A percentile compares a stretch with the other conserved stretches of the same genome.
These are phyloP conservation scores for Plasmodium fragile DNA, from an alignment of 169 alveolate species.

Conservation along the genomic window DNA sequence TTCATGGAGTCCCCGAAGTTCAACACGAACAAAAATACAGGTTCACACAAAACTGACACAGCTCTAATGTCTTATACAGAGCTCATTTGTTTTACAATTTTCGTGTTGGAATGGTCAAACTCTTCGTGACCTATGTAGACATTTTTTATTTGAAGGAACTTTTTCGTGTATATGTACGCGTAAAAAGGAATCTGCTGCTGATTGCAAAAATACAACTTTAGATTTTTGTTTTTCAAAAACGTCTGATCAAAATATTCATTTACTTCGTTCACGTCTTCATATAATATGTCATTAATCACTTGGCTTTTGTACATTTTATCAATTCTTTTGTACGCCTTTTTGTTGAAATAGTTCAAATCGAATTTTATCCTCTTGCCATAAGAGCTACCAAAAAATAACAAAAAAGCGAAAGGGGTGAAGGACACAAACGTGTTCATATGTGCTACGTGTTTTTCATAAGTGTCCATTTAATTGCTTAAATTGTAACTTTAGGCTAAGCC, in stretches of 20 bases:
- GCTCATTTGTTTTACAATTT: conserved; percentile 30
- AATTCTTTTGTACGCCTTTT: conserved; percentile 64
- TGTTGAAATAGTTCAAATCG: conserved; percentile 55
- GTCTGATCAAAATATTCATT: conserved; percentile 56
- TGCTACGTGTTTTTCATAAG: not conserved
- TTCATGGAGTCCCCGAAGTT: not conserved
- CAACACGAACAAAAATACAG: not conserved
- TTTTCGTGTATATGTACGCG: conserved; percentile 40
- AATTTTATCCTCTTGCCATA: conserved; percentile 22
- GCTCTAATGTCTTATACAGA: not conserved
- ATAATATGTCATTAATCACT: conserved; percentile 46
- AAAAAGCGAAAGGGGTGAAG: not conserved
- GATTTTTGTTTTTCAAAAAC: conserved; percentile 36
- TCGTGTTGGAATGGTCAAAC: conserved; percentile 63
- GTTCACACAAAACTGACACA: not conserved
- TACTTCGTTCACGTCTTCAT: conserved; percentile 54
- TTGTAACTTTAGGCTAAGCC: not conserved
- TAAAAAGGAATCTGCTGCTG: conserved; percentile 25
- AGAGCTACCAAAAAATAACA: conserved; percentile 7
- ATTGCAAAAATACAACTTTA: conserved; percentile 41
- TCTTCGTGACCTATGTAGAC: conserved; percentile 39
- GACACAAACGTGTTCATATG: not conserved
- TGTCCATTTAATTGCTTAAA: not conserved
- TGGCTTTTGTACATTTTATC: conserved; percentile 43
- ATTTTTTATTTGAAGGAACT: conserved; percentile 55